A percentile compares a stretch with the other conserved stretches of the same genome.
Evolutionary conservation across 352 stramenopile genomes (phyloP).

Genomic region (Phytopythium litorale): DNA sequence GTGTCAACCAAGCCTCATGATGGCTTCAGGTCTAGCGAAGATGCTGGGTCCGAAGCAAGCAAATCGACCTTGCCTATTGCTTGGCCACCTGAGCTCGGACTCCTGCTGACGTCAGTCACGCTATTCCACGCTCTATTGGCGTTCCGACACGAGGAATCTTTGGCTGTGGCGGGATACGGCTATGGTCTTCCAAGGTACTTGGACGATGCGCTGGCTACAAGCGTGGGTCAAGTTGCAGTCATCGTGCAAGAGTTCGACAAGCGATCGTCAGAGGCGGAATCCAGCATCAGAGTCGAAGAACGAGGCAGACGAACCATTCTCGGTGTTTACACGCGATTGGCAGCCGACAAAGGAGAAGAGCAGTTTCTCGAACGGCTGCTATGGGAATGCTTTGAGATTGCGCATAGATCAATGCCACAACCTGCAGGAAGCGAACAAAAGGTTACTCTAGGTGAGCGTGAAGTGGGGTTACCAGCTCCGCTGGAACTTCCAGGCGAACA

Average conservation of each 20-base stretch:
- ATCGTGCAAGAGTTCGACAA: not conserved
- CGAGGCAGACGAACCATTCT: not conserved
- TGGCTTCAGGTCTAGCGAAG: not conserved
- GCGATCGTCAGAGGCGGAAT: not conserved
- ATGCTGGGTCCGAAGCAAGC: not conserved
- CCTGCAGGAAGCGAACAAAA: not conserved
- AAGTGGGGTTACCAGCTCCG: not conserved
- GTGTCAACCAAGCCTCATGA: not conserved
- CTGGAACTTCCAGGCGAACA: not conserved
- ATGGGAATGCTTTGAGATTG: not conserved
- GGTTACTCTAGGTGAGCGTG: not conserved
- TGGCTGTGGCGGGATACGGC: not conserved
- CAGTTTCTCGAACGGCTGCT: not conserved
- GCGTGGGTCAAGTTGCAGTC: not conserved
- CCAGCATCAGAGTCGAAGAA: not conserved
- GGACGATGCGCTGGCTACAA: not conserved
- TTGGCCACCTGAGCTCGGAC: not conserved
- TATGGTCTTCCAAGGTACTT: not conserved
- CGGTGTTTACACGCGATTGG: not conserved
- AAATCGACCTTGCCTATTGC: not conserved
- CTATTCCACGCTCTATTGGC: not conserved
- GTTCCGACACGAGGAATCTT: conserved; percentile 3
- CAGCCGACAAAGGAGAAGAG: not conserved
- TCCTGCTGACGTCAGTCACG: not conserved
- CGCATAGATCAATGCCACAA: not conserved